These are phyloP conservation scores for Chenopodium quinoa DNA, from an alignment of 148 eudicot species.

Conservation along the genomic window DNA sequence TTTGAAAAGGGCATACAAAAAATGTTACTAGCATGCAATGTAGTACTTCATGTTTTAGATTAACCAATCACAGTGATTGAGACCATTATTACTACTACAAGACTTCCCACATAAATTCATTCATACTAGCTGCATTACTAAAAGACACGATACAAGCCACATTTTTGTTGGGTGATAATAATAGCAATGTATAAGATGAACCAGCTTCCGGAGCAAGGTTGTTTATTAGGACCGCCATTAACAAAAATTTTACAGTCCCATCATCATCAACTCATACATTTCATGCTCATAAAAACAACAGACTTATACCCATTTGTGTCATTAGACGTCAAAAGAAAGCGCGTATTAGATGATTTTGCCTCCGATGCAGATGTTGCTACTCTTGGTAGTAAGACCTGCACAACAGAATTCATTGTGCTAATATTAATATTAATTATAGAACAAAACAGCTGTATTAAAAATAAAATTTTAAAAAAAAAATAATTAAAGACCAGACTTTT, in stretches of 20 bases:
- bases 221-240: neutral
- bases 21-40: neutral
- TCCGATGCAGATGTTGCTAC: conserved; percentile 21
- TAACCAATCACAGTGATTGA: neutral
- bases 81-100: neutral
- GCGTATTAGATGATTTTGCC: conserved; percentile 42
- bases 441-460: too few species aligned
- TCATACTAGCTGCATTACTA: neutral
- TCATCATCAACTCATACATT: neutral
- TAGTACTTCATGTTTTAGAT: neutral
- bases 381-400: conserved; percentile 43
- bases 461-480: too few species aligned
- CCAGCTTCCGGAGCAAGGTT: neutral
- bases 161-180: neutral
- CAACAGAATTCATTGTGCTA: neutral
- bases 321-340: conserved; percentile 52
- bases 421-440: too few species aligned
- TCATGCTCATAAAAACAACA: neutral
- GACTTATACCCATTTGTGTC: conserved; percentile 47
- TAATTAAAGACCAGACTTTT: too few species aligned
- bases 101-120: neutral
- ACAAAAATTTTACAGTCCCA: conserved; percentile 1
- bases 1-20: neutral
- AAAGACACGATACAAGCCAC: neutral
- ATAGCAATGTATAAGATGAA: neutral